Base-by-base conservation (phyloP, 164 flowering plant species). In the Tinospora cordifolia region DNA sequence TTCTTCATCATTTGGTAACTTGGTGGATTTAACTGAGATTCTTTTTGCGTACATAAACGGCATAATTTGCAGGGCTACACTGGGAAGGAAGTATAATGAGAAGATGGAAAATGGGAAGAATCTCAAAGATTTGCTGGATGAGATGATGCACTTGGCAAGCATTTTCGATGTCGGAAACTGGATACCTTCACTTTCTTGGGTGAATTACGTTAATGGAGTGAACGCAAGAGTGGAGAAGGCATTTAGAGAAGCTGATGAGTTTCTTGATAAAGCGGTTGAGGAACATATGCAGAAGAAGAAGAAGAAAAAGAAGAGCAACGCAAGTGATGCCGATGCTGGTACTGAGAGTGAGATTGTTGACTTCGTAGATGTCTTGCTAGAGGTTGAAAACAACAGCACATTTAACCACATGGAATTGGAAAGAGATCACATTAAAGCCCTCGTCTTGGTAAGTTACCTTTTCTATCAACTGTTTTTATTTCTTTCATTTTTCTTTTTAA, bases 51-150 rank as follows among this genome's bases (percentile, higher is more conserved):
- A n/a, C n/a, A n/a, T n/a, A n/a, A n/a, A n/a, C n/a, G n/a, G n/a
- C n/a, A n/a, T n/a, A n/a, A n/a, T n/a, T n/a, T n/a, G n/a, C n/a
- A n/a, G n/a, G n/a, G n/a, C n/a, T n/a, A 75, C 79, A 1, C 69
- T 78, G 6, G 79, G 81, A 77, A 73, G 65, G 68, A 78, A 75
- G 60, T 73, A 64, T 51, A 19, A n/a, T 14, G 79, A 27, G 5
- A 74, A 41, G 22, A 66, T 49, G 36, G 67, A 57, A 24, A 76
- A 51, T 11, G 64, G 57, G 21, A 72, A 5, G 69, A 66, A 17
- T 39, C 47, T 63, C 8, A 44, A 14, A 63, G 59, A 57, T 24
- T 58, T 66, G 21, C 0, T 72, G 2, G 34, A 19, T 11, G 58
- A 72, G 5, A 21, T 72, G 59, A 0, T 6, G 8, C 21, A 59